Evolutionary conservation across 306 rosid species (phyloP), one percentile per base, ranked within the genome.

Genomic region (Lotus japonicus): DNA sequence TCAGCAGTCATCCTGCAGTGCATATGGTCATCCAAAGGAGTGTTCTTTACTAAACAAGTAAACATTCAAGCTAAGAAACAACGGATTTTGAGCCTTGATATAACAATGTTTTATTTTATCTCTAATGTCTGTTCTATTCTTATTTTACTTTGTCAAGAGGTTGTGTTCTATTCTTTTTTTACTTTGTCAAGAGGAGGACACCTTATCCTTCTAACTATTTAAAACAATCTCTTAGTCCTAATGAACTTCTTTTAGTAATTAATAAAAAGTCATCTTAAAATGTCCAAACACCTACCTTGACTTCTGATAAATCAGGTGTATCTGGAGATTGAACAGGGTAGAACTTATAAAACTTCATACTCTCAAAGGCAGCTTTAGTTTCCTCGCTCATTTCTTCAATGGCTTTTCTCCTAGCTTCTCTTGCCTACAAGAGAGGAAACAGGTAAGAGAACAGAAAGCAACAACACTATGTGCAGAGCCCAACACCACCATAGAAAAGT

Each of bases 271-370:
- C 10, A 28, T 44, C 3, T 21, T 8, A 49, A 28, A 56, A 68
- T 56, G 69, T 52, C 54, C 56, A 54, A 54, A 33, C 21, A 55
- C 51, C 17, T 70, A 91, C 97, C 96, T 87, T 89, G 50, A 89
- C 94, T 4, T 59, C 74, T 36, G 96, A 87, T 54, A 87, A 79
- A 46, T 89, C 94, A 5, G 96, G 96, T 17, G 91, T 71, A 53
- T 89, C 89, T 2, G 89, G 79, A 35, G 91, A 80, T 82, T 53
- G 74, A 38, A 89, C 94, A 2, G 96, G 96, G 77, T 89, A 89
- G 83, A 89, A 89, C 83, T 89, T 89, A 14, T 89, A 89, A 79
- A 91, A 91, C 71, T 70, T 88, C 92, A 88, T 88, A 11, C 52
- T 76, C 73, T 91, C 84, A 68, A 84, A 83, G 7, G 97, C 97